Evolutionary conservation across 768 basidiomycete genomes (phyloP), one percentile per base, ranked within the genome.

Genomic region (Boletellus emodensis): DNA sequence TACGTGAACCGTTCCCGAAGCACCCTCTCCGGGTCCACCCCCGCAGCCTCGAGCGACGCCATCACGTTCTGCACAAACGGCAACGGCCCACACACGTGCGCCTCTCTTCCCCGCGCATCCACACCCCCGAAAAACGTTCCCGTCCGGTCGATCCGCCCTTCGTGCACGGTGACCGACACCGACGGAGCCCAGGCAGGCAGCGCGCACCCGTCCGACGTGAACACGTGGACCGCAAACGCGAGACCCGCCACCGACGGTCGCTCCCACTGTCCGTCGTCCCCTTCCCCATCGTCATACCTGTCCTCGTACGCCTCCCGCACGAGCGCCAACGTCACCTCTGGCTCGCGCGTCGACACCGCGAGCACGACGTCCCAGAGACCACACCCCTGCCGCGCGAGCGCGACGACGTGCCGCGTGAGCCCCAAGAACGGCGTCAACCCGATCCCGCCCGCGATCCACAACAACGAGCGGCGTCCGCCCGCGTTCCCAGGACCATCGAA

Each of bases 291-390:
- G 20, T 40, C 56, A 4, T 49, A 44, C 26, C 6, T 17, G 14
- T 11, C 41, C 17, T 32, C 13, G 18, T 65, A 63, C 9, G 72
- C 69, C 2, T 62, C 58, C 6, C 48, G 51, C 9, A 84, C 40
- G 17, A 84, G 72, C 0, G 70, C 67, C 9, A 82, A 40, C 32
- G 80, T 63, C 6, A 83, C 71, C 11, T 77, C 71, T 0, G 81
- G 80, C 56, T 83, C 82, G 18, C 76, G 71, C 2, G 80, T 77
- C 2, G 82, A 75, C 3, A 83, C 52, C 4, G 75, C 62, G 26
- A 84, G 67, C 0, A 66, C 65, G n/a, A 84, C 68, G 53, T 80
- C 73, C 65, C 67, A 66, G n/a, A 53, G 24, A 3, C 62, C 63
- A 9, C 54, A 51, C 53, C 44, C 51, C 24, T 42, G 35, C 38